Evolutionary conservation across 106 monocot genomes (phyloP), one percentile per base, ranked within the genome.

Genomic region (Posidonia australis): DNA sequence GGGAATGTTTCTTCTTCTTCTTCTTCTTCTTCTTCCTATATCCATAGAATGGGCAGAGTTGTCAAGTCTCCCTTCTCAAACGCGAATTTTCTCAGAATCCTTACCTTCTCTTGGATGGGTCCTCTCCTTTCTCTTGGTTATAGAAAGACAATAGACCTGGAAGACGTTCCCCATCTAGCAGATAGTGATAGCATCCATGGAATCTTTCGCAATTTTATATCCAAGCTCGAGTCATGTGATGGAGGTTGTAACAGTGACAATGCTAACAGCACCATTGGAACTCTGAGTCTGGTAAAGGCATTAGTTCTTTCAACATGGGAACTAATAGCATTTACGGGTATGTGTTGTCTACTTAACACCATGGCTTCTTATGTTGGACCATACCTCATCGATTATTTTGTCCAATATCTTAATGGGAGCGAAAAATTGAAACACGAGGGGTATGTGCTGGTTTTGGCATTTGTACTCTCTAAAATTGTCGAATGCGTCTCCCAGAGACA

Each of bases 31-130:
- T 20, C 63, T 3, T 19, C 18, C 44, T 17, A 26, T 30, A 5
- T 5, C 30, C 24, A 46, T 30, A 51, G 27, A 45, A 45, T 19
- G 9, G 51, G 20, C 19, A n/a, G 14, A 5, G 70, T 44, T 21
- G 58, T 32, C 30, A 63, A 51, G 22, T 72, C 89, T n/a, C 44
- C 70, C 3, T 82, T 75, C 63, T 62, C 83, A 13, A 78, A 67
- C 58, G 89, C 86, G 9, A 71, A 75, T 9, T 69, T 86, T 44
- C 60, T 89, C 20, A 84, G 89, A 46, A 22, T 69, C 36, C 81
- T 93, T 30, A 84, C 86, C 25, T 93, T 93, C 86, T 89, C 79
- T 60, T 93, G 93, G 93, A 71, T 89, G 77, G 72, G 69, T 16
- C 73, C 85, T 68, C 68, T 93, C 64, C 75, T 93, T 47, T 56